A percentile compares a stretch with the other conserved stretches of the same genome.
These are phyloP conservation scores for Hyaloperonospora arabidopsidis DNA, from an alignment of 352 stramenopile genomes.

Conservation along the genomic window DNA sequence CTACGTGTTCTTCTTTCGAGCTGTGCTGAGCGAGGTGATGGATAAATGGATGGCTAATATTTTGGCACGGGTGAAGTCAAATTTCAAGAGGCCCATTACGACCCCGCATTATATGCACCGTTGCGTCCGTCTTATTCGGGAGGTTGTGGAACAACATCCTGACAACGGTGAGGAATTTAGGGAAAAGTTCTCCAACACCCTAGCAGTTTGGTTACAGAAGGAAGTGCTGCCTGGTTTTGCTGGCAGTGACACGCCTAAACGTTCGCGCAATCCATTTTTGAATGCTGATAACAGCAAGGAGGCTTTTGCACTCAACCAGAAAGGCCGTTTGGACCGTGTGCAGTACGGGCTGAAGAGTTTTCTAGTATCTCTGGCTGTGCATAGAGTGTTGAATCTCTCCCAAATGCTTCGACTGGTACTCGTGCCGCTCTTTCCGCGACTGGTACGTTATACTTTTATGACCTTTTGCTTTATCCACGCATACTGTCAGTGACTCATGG, in stretches of 20 bases:
- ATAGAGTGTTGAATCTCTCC: slow-evolving; percentile 80
- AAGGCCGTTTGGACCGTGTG: slow-evolving; percentile 70
- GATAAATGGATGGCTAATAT: slow-evolving; percentile 86
- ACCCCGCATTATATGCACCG: slow-evolving; percentile 80
- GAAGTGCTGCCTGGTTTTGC: slow-evolving; percentile 78
- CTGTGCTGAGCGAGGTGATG: slow-evolving; percentile 78
- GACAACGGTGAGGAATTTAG: slow-evolving; percentile 79
- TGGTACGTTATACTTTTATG: slow-evolving; percentile 27
- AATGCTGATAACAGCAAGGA: slow-evolving; percentile 77
- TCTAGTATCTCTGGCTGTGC: slow-evolving; percentile 67
- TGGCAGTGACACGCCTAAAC: slow-evolving; percentile 67
- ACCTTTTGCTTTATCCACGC: neutral
- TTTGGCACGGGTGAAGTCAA: slow-evolving; percentile 48
- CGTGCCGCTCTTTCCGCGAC: slow-evolving; percentile 68
- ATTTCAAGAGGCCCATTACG: slow-evolving; percentile 70
- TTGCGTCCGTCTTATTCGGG: slow-evolving; percentile 74
- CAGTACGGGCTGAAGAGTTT: slow-evolving; percentile 85
- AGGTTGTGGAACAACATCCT: slow-evolving; percentile 77
- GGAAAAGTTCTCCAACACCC: slow-evolving; percentile 77
- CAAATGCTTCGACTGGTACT: slow-evolving; percentile 81
- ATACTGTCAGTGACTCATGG: neutral
- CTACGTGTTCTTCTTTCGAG: slow-evolving; percentile 82
- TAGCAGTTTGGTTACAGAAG: slow-evolving; percentile 82
- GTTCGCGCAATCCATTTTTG: slow-evolving; percentile 77
- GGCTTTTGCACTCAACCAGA: slow-evolving; percentile 73